Evolutionary conservation across 2,329 filamentous ascomycete genomes (phyloP).

Genomic region (Pseudogymnoascus sp.): DNA sequence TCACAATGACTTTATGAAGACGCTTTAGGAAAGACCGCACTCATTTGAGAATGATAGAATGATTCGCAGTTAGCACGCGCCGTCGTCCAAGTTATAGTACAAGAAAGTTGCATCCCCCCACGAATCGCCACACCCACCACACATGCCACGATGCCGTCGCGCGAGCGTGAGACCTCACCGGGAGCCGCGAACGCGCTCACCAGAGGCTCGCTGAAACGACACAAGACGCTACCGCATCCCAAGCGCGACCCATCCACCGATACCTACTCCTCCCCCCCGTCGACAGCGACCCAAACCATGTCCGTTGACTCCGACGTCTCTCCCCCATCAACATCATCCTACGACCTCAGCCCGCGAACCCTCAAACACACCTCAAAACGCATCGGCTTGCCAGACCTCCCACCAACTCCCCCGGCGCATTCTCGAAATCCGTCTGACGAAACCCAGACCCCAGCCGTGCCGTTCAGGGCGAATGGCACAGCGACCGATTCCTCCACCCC

Average conservation of each 20-base stretch:
- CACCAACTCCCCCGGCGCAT: constrained; percentile 57
- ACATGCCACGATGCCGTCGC: constrained; percentile 10
- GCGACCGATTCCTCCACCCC: constrained; percentile 29
- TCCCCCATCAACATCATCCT: constrained; percentile 21
- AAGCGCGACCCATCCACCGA: constrained; percentile 19
- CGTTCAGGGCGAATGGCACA: background rate
- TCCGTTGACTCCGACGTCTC: constrained; percentile 22
- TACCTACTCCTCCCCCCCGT: constrained; percentile 16
- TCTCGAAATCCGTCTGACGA: constrained; percentile 51
- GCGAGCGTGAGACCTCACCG: constrained; percentile 6
- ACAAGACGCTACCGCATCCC: constrained; percentile 29
- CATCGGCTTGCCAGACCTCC: constrained; percentile 38
- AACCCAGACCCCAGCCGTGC: constrained; percentile 29
- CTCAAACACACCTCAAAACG: constrained; percentile 28
- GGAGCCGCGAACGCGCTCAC: background rate
- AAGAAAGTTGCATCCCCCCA: background rate
- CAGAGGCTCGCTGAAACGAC: constrained; percentile 22
- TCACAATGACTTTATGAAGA: constrained; percentile 9
- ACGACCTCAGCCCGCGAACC: constrained; percentile 25
- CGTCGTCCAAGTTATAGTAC: constrained; percentile 5
- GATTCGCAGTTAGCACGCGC: background rate
- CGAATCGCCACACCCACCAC: background rate
- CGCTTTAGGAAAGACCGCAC: constrained; percentile 3
- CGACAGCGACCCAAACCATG: constrained; percentile 20
- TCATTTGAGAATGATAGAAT: constrained; percentile 9